Percentiles rank a stretch among this genome's conserved stretches.
Evolutionary conservation across 2,329 filamentous ascomycete species (phyloP).

Genomic region (Seiridium cupressi): DNA sequence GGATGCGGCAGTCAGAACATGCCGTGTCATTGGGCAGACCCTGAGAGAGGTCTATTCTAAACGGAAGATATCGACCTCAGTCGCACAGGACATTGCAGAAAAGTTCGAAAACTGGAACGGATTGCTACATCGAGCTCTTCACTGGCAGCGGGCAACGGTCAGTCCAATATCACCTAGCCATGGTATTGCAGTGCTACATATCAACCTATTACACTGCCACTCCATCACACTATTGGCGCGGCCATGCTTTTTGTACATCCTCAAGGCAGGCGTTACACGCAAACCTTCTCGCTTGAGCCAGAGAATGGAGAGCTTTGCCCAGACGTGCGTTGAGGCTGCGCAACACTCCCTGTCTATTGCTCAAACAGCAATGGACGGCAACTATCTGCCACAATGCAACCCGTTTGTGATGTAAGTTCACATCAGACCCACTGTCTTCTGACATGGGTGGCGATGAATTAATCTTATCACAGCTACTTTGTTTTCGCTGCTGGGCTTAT

Average conservation of each 20-base stretch:
- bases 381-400: slow-evolving; percentile 49
- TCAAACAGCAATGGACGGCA: slow-evolving; percentile 39
- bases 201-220: slow-evolving; percentile 61
- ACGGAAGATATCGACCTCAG: slow-evolving; percentile 54
- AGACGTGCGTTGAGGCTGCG: slow-evolving; percentile 49
- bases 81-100: slow-evolving; percentile 56
- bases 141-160: slow-evolving; percentile 47
- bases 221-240: slow-evolving; percentile 62
- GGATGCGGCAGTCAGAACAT: slow-evolving; percentile 55
- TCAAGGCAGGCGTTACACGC: slow-evolving; percentile 35
- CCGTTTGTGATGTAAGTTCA: slow-evolving; percentile 54
- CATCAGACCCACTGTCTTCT: neutral
- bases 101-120: slow-evolving; percentile 51
- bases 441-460: neutral
- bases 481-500: slow-evolving; percentile 55
- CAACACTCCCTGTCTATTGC: slow-evolving; percentile 48
- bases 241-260: slow-evolving; percentile 61
- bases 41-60: slow-evolving; percentile 60
- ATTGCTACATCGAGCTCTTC: slow-evolving; percentile 44
- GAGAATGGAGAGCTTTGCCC: slow-evolving; percentile 44
- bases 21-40: slow-evolving; percentile 56
- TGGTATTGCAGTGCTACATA: slow-evolving; percentile 59
- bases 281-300: slow-evolving; percentile 27
- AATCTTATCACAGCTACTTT: slow-evolving; percentile 43
- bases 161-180: slow-evolving; percentile 40